Conservation (phyloP, 345 rosid genomes). For the Salix udensis region DNA sequence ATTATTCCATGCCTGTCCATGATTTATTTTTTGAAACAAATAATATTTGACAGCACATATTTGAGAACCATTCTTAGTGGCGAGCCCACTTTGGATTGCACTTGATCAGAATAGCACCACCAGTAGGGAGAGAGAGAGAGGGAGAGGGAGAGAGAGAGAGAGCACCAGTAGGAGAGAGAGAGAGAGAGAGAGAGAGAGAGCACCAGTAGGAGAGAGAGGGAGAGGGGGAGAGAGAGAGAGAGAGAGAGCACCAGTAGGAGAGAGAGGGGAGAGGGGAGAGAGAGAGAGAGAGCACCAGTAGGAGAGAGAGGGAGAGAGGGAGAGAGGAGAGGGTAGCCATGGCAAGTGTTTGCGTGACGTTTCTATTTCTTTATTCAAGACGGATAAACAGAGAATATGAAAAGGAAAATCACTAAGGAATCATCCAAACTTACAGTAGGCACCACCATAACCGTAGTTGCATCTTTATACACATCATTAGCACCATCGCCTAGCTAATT, state of each 20-base stretch:
- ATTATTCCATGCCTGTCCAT: background rate
- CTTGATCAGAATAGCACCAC: conserved; percentile 25
- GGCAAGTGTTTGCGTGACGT: conserved; percentile 41
- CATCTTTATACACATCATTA: conserved; percentile 23
- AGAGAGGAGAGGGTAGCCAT: background rate
- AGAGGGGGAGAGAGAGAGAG: background rate
- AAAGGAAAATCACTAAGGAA: conserved; percentile 38
- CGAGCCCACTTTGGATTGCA: conserved; percentile 40
- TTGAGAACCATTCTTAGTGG: conserved; percentile 46
- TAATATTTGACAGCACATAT: background rate
- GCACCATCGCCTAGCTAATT: conserved; percentile 13
- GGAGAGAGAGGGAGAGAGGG: background rate
- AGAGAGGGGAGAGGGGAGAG: background rate
- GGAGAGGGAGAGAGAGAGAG: background rate
- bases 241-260: background rate
- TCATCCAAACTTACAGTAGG: conserved; percentile 29
- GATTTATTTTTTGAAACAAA: background rate
- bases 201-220: background rate
- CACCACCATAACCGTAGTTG: conserved; percentile 23
- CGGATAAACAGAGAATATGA: conserved; percentile 21
- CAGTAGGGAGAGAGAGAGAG: background rate
- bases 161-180: background rate
- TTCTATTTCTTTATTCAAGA: conserved; percentile 21
- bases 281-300: background rate
- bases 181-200: background rate